These are phyloP conservation scores for Oemleria cerasiformis DNA, from an alignment of 306 rosid species.

Conservation along the genomic window DNA sequence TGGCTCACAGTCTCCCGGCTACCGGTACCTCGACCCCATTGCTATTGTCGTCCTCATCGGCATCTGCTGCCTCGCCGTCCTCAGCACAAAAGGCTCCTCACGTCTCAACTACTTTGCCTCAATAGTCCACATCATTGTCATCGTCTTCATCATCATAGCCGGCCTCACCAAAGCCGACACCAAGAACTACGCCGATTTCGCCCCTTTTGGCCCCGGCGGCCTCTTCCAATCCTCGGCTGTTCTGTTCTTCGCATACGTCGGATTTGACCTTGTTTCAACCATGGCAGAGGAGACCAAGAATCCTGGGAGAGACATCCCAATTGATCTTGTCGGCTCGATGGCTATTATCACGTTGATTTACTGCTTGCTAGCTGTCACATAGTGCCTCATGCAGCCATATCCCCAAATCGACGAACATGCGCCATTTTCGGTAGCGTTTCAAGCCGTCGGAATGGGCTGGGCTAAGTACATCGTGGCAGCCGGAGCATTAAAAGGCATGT, in stretches of 20 bases:
- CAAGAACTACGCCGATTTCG: slow-evolving; percentile 10
- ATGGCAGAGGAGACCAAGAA: slow-evolving; percentile 28
- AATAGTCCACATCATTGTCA: slow-evolving; percentile 19
- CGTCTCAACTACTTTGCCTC: slow-evolving; percentile 24
- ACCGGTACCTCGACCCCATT: slow-evolving; percentile 36
- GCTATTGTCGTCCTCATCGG: slow-evolving; percentile 26
- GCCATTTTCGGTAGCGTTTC: slow-evolving; percentile 14
- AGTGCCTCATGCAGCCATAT: slow-evolving; percentile 27
- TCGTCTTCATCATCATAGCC: slow-evolving; percentile 18
- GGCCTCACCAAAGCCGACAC: slow-evolving; percentile 18
- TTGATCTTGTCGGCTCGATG: slow-evolving; percentile 30
- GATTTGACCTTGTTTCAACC: slow-evolving; percentile 28
- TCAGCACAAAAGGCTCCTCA: slow-evolving; percentile 29
- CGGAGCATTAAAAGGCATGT: slow-evolving; percentile 34
- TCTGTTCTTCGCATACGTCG: slow-evolving; percentile 26
- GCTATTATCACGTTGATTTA: background rate
- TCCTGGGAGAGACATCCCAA: slow-evolving; percentile 23
- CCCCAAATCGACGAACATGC: slow-evolving; percentile 26
- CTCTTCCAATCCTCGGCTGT: slow-evolving; percentile 26
- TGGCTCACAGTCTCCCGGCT: slow-evolving; percentile 15
- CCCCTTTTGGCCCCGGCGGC: slow-evolving; percentile 12
- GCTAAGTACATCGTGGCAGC: slow-evolving; percentile 34
- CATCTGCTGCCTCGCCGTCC: slow-evolving; percentile 32
- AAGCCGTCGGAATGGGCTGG: slow-evolving; percentile 28
- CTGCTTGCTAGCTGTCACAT: slow-evolving; percentile 22